These are phyloP conservation scores for Russula sp. DNA, from an alignment of 768 basidiomycete genomes.

Conservation along the genomic window DNA sequence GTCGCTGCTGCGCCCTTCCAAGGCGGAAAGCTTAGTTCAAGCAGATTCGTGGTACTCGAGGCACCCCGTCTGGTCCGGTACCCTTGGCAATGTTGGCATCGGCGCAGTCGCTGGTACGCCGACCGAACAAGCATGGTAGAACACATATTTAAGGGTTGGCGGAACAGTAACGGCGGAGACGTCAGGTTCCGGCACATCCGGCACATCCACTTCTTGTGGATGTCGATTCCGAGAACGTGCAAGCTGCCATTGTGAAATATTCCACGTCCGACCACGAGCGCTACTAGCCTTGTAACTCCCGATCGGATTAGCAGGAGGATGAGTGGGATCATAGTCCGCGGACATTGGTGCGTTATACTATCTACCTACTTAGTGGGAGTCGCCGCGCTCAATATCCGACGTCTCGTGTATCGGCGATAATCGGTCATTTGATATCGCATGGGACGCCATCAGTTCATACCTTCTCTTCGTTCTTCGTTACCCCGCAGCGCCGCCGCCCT, in stretches of 20 bases:
- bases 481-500: conserved; percentile 62
- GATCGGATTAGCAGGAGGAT: conserved; percentile 54
- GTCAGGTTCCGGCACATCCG: conserved; percentile 34
- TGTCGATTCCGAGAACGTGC: conserved; percentile 71
- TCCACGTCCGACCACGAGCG: conserved; percentile 66
- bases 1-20: conserved; percentile 74
- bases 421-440: conserved; percentile 73
- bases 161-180: conserved; percentile 17
- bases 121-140: neutral
- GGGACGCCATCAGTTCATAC: conserved; percentile 78
- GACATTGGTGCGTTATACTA: conserved; percentile 61
- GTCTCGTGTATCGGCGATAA: conserved; percentile 69
- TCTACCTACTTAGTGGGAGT: conserved; percentile 56
- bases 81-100: too few species aligned
- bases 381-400: conserved; percentile 81
- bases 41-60: too few species aligned
- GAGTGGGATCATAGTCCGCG: conserved; percentile 81
- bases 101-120: conserved; percentile 23
- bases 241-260: conserved; percentile 83
- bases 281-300: conserved; percentile 42
- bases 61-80: too few species aligned
- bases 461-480: conserved; percentile 74
- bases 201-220: conserved; percentile 62
- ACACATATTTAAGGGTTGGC: conserved; percentile 17
- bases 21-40: conserved; percentile 80